Conservation (phyloP, 441 rosid species). For the Biscutella laevigata region DNA sequence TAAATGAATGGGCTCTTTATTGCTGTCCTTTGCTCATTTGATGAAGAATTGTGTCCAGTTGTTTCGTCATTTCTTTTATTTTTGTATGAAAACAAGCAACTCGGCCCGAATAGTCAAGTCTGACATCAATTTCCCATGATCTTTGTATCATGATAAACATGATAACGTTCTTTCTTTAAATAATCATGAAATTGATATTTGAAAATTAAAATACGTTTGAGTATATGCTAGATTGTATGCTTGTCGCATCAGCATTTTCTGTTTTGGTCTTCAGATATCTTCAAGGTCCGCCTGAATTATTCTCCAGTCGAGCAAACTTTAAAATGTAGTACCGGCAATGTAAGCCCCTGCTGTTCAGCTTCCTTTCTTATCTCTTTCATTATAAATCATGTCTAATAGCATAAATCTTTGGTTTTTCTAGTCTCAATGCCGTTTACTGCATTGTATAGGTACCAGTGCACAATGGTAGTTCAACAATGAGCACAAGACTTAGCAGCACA, state of each 20-base stretch:
- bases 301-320: slow-evolving; percentile 28
- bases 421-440: not conserved
- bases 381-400: not conserved
- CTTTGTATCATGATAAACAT: not conserved
- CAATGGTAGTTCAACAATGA: slow-evolving; percentile 28
- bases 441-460: slow-evolving; percentile 34
- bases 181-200: no score
- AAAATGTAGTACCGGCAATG: slow-evolving; percentile 30
- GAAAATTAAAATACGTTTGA: not conserved
- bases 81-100: not conserved
- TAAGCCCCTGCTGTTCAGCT: slow-evolving; percentile 29
- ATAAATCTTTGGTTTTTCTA: not conserved
- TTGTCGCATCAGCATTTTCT: not conserved
- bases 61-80: not conserved
- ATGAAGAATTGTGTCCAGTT: not conserved
- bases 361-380: not conserved
- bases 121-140: not conserved
- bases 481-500: slow-evolving; percentile 29
- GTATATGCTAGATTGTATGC: not conserved
- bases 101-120: not conserved
- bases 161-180: not conserved
- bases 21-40: not conserved
- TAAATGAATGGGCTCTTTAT: slow-evolving; percentile 20
- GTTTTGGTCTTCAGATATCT: slow-evolving; percentile 34
- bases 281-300: slow-evolving; percentile 27